These are phyloP conservation scores for Orobanche coerulescens DNA, from an alignment of 257 asterid genomes.

Conservation along the genomic window DNA sequence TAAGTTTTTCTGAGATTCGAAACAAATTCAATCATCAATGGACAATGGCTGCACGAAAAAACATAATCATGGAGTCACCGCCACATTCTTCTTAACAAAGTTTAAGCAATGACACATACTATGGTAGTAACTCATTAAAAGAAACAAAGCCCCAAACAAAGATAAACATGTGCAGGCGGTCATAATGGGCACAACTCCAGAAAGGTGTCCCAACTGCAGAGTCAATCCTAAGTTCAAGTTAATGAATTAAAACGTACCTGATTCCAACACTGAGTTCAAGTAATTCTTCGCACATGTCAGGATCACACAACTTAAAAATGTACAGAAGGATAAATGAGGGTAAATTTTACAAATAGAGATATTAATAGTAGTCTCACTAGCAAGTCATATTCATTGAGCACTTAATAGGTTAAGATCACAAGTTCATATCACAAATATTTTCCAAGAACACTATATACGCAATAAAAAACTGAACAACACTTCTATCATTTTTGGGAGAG, in stretches of 20 bases:
- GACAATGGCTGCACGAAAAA: background rate
- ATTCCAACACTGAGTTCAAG: background rate
- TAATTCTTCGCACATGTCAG: background rate
- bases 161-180: background rate
- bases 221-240: background rate
- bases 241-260: background rate
- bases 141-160: background rate
- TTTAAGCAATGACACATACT: background rate
- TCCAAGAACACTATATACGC: background rate
- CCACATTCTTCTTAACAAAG: constrained; percentile 2
- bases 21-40: constrained; percentile 4
- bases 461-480: background rate
- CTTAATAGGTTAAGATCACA: background rate
- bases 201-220: background rate
- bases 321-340: background rate
- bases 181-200: background rate
- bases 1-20: constrained; percentile 4
- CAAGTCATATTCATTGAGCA: background rate
- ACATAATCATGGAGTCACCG: background rate
- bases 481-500: background rate
- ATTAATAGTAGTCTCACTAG: background rate
- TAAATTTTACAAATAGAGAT: background rate
- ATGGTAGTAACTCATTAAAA: background rate
- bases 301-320: background rate
- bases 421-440: background rate